These are phyloP conservation scores for Dichomitus squalens DNA, from an alignment of 1,284 basidiomycete genomes.

Conservation along the genomic window DNA sequence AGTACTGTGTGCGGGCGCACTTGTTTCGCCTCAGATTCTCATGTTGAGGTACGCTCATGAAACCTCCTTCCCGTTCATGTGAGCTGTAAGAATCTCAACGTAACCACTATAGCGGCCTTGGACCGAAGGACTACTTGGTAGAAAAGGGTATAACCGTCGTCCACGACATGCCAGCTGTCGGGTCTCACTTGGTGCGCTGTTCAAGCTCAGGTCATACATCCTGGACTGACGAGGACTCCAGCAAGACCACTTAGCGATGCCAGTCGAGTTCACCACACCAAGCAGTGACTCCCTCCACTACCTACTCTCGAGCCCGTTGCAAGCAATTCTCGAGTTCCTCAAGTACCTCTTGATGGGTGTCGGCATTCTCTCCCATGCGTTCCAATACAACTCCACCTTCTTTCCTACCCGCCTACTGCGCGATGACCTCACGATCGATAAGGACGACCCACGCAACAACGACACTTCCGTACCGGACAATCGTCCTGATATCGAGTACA, in stretches of 20 bases:
- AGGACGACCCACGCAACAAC: slow-evolving; percentile 15
- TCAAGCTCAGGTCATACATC: neutral
- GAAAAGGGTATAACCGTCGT: slow-evolving; percentile 29
- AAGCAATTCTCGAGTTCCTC: slow-evolving; percentile 30
- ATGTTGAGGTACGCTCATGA: slow-evolving; percentile 35
- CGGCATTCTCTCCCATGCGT: slow-evolving; percentile 33
- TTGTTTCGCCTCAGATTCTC: slow-evolving; percentile 37
- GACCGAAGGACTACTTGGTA: slow-evolving; percentile 30
- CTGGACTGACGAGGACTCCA: slow-evolving; percentile 7
- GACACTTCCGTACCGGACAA: slow-evolving; percentile 25
- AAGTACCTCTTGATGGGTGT: slow-evolving; percentile 33
- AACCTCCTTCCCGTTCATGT: too few relatives aligned
- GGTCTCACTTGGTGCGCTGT: slow-evolving; percentile 28
- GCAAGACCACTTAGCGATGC: slow-evolving; percentile 37
- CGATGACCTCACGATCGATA: neutral
- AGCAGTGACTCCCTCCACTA: slow-evolving; percentile 29
- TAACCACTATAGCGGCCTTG: slow-evolving; percentile 27
- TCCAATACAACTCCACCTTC: slow-evolving; percentile 32
- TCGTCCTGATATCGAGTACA: slow-evolving; percentile 40
- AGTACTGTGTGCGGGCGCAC: slow-evolving; percentile 35
- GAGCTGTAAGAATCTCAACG: too few relatives aligned
- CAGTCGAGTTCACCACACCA: slow-evolving; percentile 30
- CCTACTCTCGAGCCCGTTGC: slow-evolving; percentile 18
- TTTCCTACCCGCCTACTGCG: slow-evolving; percentile 29
- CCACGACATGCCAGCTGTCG: slow-evolving; percentile 36